A percentile compares a stretch with the other conserved stretches of the same genome.
Conservation (phyloP, 305 asterid genomes). For the Fraxinus albicans region DNA sequence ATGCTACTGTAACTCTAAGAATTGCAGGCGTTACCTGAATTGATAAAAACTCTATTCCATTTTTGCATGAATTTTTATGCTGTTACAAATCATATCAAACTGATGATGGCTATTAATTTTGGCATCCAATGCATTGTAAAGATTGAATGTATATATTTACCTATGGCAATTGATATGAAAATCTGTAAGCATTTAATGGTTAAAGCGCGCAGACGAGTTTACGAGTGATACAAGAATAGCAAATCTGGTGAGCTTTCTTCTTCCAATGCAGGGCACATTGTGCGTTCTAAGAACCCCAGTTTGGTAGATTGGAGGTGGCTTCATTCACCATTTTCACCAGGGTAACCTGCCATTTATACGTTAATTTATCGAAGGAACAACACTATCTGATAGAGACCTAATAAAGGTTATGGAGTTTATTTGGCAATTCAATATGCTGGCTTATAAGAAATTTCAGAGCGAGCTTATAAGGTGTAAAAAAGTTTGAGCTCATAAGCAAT, state of each 20-base stretch:
- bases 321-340: background rate
- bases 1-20: conserved; percentile 57
- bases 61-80: background rate
- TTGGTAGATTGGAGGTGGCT: background rate
- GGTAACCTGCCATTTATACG: background rate
- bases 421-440: background rate
- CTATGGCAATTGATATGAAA: background rate
- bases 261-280: background rate
- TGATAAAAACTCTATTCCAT: conserved; percentile 19
- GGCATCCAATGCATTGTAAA: conserved; percentile 1
- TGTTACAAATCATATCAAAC: background rate
- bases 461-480: background rate
- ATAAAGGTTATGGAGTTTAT: background rate
- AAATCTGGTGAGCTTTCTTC: background rate
- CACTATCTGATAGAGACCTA: background rate
- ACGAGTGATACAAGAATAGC: background rate
- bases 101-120: background rate
- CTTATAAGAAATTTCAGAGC: background rate
- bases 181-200: background rate
- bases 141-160: background rate
- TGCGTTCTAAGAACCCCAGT: background rate
- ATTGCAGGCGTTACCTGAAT: conserved; percentile 59
- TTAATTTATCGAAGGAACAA: background rate
- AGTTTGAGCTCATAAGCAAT: background rate
- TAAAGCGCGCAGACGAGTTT: background rate